Percentiles rank a stretch among this genome's conserved stretches.
These are phyloP conservation scores for Crucibulum laeve DNA, from an alignment of 768 basidiomycete genomes.

Conservation along the genomic window DNA sequence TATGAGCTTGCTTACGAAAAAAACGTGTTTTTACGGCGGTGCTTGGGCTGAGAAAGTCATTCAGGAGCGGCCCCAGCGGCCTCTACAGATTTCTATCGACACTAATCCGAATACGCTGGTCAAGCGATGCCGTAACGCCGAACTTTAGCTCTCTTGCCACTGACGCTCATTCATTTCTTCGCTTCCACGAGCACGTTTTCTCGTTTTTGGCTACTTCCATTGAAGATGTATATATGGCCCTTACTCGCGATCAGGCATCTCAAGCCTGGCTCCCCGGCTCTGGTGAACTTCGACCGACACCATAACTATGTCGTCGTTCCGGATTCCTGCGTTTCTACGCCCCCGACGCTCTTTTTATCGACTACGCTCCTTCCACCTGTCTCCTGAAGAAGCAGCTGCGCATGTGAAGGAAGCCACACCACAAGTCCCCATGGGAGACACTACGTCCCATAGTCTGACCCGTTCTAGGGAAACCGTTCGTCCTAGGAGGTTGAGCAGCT, in stretches of 20 bases:
- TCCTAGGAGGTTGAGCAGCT: not conserved
- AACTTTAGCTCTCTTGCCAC: not conserved
- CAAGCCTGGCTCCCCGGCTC: conserved; percentile 3
- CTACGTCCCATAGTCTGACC: conserved; percentile 11
- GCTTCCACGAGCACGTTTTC: not conserved
- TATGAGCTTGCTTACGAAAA: no score
- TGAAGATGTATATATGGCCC: conserved; percentile 12
- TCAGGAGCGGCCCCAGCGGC: not conserved
- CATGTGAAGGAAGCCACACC: conserved; percentile 9
- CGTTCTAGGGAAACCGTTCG: not conserved
- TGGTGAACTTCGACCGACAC: conserved; percentile 4
- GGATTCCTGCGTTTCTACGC: conserved; percentile 22
- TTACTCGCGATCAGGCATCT: conserved; percentile 8
- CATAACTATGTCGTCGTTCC: conserved; percentile 22
- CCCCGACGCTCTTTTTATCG: conserved; percentile 30
- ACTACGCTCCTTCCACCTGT: conserved; percentile 41
- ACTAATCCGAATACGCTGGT: not conserved
- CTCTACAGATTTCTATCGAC: not conserved
- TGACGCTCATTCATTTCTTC: not conserved
- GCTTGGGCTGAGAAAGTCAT: not conserved
- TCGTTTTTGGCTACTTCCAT: not conserved
- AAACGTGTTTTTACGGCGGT: no score
- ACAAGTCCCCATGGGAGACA: conserved; percentile 19
- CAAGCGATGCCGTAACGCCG: not conserved
- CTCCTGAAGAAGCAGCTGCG: conserved; percentile 17